Evolutionary conservation across 1,284 basidiomycete genomes (phyloP).

Genomic region (Microbotryomycetes sp.): DNA sequence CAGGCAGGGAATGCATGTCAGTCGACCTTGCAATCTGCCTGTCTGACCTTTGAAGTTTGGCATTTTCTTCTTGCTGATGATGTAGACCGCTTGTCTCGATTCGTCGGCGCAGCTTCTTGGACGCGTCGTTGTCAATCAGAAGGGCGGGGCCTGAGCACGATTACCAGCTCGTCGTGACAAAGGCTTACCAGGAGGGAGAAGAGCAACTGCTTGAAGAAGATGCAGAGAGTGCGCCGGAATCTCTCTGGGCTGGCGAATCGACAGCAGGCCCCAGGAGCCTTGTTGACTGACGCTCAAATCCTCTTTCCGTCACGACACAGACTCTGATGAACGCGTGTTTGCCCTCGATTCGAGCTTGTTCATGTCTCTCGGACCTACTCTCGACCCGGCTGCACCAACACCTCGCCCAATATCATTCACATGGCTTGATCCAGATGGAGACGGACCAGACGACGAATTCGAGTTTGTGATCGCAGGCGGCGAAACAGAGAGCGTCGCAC

Average conservation of each 20-base stretch:
- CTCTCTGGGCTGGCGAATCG: conserved; percentile 7
- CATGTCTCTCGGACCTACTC: conserved; percentile 62
- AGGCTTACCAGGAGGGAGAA: conserved; percentile 92
- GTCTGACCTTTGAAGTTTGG: no score
- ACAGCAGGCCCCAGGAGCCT: conserved; percentile 11
- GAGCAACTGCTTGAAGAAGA: conserved; percentile 90
- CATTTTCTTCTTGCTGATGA: background rate
- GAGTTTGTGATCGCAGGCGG: conserved; percentile 30
- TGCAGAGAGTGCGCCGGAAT: conserved; percentile 66
- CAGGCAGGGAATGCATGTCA: conserved; percentile 94
- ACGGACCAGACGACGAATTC: conserved; percentile 55
- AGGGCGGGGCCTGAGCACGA: conserved; percentile 73
- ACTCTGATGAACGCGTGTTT: conserved; percentile 73
- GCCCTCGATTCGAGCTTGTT: conserved; percentile 81
- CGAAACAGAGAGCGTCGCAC: conserved; percentile 18
- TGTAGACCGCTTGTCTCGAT: conserved; percentile 3
- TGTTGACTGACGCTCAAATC: no score
- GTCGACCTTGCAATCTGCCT: conserved; percentile 42
- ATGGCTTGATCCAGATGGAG: conserved; percentile 69
- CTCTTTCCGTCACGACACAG: background rate
- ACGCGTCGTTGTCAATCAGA: conserved; percentile 89
- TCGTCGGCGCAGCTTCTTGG: conserved; percentile 65
- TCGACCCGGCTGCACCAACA: conserved; percentile 54
- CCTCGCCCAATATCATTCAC: conserved; percentile 60
- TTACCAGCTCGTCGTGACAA: conserved; percentile 92